These are phyloP conservation scores for Sicyos edulis DNA, from an alignment of 306 rosid genomes.

Conservation along the genomic window DNA sequence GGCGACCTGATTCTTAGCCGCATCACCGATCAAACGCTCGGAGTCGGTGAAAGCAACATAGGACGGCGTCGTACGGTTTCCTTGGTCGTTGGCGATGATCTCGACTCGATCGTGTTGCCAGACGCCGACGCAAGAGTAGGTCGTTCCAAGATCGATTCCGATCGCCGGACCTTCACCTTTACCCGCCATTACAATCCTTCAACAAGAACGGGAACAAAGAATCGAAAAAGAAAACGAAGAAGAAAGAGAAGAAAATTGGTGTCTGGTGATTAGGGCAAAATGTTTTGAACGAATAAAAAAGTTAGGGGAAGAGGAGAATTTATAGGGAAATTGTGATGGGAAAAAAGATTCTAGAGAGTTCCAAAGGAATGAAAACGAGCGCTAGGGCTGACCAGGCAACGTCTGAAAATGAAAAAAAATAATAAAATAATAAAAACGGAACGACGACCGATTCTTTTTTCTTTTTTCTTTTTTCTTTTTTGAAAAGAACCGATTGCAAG, in stretches of 20 bases:
- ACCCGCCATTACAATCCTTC: too few relatives aligned
- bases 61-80: slow-evolving; percentile 60
- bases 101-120: slow-evolving; percentile 72
- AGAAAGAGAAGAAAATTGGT: neutral
- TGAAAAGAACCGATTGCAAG: too few relatives aligned
- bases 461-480: too few relatives aligned
- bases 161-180: too few relatives aligned
- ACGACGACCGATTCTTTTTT: too few relatives aligned
- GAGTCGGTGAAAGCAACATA: slow-evolving; percentile 50
- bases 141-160: slow-evolving; percentile 26
- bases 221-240: neutral
- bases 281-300: neutral
- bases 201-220: too few relatives aligned
- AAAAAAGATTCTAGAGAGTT: slow-evolving; percentile 15
- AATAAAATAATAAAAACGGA: too few relatives aligned
- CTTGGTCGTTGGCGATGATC: slow-evolving; percentile 63
- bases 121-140: slow-evolving; percentile 63
- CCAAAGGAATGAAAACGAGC: neutral
- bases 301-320: neutral
- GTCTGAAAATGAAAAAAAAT: too few relatives aligned
- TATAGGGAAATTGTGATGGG: neutral
- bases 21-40: slow-evolving; percentile 26
- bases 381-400: too few relatives aligned
- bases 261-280: neutral
- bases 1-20: slow-evolving; percentile 60